A percentile compares a stretch with the other conserved stretches of the same genome.
Conservation (phyloP, 805 yeast genomes). For the Myxozyma lipomycoides region DNA sequence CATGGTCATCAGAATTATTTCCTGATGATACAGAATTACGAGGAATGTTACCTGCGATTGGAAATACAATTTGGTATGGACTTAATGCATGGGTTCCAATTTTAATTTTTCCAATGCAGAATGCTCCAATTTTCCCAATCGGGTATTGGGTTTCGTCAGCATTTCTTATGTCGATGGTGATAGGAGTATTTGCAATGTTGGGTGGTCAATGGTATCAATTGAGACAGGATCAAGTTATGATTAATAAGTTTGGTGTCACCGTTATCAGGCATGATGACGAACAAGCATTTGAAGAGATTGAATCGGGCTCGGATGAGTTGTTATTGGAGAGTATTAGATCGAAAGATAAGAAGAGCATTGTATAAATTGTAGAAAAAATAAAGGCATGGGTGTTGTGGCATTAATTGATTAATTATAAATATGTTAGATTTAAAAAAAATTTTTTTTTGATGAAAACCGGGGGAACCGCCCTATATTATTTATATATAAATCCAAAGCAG, state of each 20-base stretch:
- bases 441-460: too few species aligned
- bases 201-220: neutral
- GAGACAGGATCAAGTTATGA: conserved; percentile 2
- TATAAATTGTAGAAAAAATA: too few species aligned
- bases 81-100: conserved; percentile 5
- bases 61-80: conserved; percentile 4
- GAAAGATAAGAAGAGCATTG: too few species aligned
- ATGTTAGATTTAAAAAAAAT: too few species aligned
- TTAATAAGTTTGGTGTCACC: conserved; percentile 6
- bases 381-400: too few species aligned
- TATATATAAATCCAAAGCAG: too few species aligned
- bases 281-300: too few species aligned
- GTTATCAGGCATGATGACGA: neutral
- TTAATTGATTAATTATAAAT: too few species aligned
- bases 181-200: conserved; percentile 5
- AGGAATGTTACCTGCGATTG: conserved; percentile 7
- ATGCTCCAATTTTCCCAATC: conserved; percentile 2
- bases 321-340: too few species aligned
- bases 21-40: conserved; percentile 10
- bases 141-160: conserved; percentile 10
- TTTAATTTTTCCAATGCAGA: conserved; percentile 5
- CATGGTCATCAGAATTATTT: conserved; percentile 11
- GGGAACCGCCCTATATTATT: too few species aligned
- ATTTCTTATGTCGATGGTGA: conserved; percentile 1
- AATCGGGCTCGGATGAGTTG: too few species aligned